A percentile compares a stretch with the other conserved stretches of the same genome.
Conservation (phyloP, 2,329 filamentous ascomycete genomes). For the Colletotrichum plurivorum region DNA sequence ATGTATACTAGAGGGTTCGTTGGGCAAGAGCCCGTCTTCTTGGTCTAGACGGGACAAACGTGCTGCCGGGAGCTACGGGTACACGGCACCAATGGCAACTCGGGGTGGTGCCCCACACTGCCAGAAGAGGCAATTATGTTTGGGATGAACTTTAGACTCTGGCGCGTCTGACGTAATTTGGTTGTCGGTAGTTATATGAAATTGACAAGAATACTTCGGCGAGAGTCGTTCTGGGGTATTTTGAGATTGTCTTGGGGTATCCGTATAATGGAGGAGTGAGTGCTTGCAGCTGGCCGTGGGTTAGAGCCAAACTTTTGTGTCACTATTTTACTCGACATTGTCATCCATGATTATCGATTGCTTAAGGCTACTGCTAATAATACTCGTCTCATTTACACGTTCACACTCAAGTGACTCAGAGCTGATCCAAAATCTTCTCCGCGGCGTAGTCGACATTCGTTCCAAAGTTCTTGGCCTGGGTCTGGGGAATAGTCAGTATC, state of each 20-base stretch:
- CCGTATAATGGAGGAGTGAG: too few relatives aligned
- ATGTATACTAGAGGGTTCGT: too few relatives aligned
- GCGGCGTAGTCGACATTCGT: constrained; percentile 53
- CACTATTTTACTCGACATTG: not conserved
- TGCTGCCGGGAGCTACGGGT: not conserved
- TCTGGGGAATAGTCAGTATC: constrained; percentile 44
- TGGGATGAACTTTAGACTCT: not conserved
- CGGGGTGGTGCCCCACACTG: not conserved
- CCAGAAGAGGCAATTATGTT: not conserved
- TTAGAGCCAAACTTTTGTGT: not conserved
- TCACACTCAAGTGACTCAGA: constrained; percentile 43
- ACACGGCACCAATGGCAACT: not conserved
- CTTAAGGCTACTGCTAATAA: not conserved
- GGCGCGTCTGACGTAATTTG: too few relatives aligned
- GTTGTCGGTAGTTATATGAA: too few relatives aligned
- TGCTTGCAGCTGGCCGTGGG: not conserved
- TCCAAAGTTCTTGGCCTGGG: constrained; percentile 52
- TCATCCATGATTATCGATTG: not conserved
- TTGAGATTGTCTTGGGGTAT: not conserved
- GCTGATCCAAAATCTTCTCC: constrained; percentile 52
- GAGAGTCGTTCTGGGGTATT: too few relatives aligned
- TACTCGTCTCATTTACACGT: not conserved
- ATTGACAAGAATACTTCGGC: too few relatives aligned
- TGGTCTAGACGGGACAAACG: too few relatives aligned
- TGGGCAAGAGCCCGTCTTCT: too few relatives aligned